Base-by-base conservation (phyloP, 139 green algal genomes). In the Coelastrella sp. region DNA sequence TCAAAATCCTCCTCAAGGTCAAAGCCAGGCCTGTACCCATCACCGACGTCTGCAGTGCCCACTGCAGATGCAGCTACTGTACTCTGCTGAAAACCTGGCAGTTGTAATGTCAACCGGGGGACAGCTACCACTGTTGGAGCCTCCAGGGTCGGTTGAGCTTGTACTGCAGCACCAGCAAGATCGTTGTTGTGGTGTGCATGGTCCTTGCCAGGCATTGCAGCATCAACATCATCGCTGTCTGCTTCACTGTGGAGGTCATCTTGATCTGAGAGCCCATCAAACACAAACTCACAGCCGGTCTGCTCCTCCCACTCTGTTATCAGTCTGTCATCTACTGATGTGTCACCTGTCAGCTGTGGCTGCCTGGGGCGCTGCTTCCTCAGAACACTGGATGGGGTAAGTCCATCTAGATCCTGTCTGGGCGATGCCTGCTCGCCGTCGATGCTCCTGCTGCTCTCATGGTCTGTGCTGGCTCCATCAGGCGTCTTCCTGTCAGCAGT, bases 1-100 rank as follows among this genome's bases (percentile, higher is more conserved):
- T 81, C 61, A 70, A 91, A 68, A 63, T 91, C 87, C 24, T 91
- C 87, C 8, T 91, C 87, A 7, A 91, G 63, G n/a, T 91, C 87
- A 22, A 24, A 90, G 4, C 87, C 87, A 24, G 70, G 70, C 72
- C 85, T 65, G 72, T 82, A 89, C 6, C 11, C 65, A 73, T 7
- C 25, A n/a, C 8, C 79, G 25, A 22, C 8, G 7, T 68, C 6
- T 68, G 25, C 8, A 72, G 6, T 20, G 56, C 10, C 5, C 4
- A 56, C 5, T 66, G 35, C 80, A 73, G 59, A 0, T 22, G 12
- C 58, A 15, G 82, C 82, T 20, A 60, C 49, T 86, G 58, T 8
- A 56, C 19, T 4, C 0, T 65, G 80, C 80, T 60, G 75, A 1
- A 20, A 1, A 25, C 68, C 68, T 70, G 63, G 63, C 63, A 70